Evolutionary conservation across 2,329 filamentous ascomycete genomes (phyloP).

Genomic region (Penicillium sclerotiorum): DNA sequence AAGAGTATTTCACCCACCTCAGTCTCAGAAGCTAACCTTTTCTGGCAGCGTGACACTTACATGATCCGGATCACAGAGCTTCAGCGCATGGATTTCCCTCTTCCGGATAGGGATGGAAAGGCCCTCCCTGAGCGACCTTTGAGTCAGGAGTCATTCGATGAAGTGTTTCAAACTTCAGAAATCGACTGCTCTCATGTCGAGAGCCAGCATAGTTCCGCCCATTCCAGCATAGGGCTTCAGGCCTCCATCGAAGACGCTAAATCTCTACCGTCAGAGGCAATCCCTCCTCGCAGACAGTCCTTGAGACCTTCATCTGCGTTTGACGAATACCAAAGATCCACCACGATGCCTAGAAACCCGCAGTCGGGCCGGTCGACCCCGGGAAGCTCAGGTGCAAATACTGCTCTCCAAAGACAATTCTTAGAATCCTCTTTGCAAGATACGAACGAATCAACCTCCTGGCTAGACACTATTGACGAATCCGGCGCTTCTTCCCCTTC

Average conservation of each 20-base stretch:
- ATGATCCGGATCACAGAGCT: slow-evolving; percentile 87
- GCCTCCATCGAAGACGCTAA: slow-evolving; percentile 28
- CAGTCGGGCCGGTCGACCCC: slow-evolving; percentile 15
- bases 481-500: slow-evolving; percentile 78
- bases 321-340: slow-evolving; percentile 28
- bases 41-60: slow-evolving; percentile 78
- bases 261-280: slow-evolving; percentile 29
- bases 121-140: slow-evolving; percentile 72
- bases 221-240: slow-evolving; percentile 50
- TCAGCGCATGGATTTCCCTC: slow-evolving; percentile 64
- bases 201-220: slow-evolving; percentile 46
- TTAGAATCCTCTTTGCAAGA: slow-evolving; percentile 43
- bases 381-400: slow-evolving; percentile 6
- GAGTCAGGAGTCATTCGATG: slow-evolving; percentile 59
- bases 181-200: slow-evolving; percentile 31
- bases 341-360: not conserved
- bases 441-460: slow-evolving; percentile 80
- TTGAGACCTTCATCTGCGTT: slow-evolving; percentile 39
- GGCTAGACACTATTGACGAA: slow-evolving; percentile 93
- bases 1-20: not conserved
- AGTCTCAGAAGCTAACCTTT: slow-evolving; percentile 13
- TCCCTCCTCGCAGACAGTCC: slow-evolving; percentile 43
- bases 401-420: slow-evolving; percentile 15
- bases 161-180: slow-evolving; percentile 38
- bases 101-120: slow-evolving; percentile 62